Conservation (phyloP, 371 early-diverging fungal genomes). For the Lichtheimia ramosa region DNA sequence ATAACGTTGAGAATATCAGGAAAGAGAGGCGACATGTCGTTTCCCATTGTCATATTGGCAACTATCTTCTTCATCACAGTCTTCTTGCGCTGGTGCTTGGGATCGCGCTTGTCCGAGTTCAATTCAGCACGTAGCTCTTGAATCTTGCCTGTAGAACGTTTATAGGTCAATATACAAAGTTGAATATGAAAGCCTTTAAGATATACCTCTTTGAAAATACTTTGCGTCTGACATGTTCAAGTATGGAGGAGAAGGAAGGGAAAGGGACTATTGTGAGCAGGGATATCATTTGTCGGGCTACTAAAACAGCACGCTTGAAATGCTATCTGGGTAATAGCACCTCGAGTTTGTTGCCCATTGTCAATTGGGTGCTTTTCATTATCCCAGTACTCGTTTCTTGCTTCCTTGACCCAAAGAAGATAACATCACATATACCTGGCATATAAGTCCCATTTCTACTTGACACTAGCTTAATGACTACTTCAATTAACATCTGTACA, state of each 20-base stretch:
- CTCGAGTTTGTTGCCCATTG: too few species aligned
- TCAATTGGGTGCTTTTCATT: too few species aligned
- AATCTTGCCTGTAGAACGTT: constrained; percentile 75
- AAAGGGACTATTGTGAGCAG: neutral
- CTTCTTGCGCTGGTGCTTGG: constrained; percentile 85
- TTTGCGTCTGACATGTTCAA: constrained; percentile 72
- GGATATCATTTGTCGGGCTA: too few species aligned
- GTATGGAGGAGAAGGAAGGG: neutral
- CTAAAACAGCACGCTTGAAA: too few species aligned
- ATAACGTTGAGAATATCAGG: constrained; percentile 60
- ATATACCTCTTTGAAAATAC: constrained; percentile 80
- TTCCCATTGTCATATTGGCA: constrained; percentile 98
- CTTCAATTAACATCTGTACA: too few species aligned
- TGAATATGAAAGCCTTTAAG: neutral
- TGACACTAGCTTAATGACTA: too few species aligned
- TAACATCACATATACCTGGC: too few species aligned
- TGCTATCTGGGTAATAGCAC: too few species aligned
- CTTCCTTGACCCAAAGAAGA: too few species aligned
- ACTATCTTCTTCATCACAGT: constrained; percentile 94
- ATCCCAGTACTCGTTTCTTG: too few species aligned
- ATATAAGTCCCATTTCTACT: too few species aligned
- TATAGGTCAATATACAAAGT: neutral
- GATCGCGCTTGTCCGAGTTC: constrained; percentile 87
- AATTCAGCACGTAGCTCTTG: constrained; percentile 94
- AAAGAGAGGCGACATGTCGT: constrained; percentile 94